Evolutionary conservation across 2,329 filamentous ascomycete genomes (phyloP).

Genomic region (Blumeria graminis): DNA sequence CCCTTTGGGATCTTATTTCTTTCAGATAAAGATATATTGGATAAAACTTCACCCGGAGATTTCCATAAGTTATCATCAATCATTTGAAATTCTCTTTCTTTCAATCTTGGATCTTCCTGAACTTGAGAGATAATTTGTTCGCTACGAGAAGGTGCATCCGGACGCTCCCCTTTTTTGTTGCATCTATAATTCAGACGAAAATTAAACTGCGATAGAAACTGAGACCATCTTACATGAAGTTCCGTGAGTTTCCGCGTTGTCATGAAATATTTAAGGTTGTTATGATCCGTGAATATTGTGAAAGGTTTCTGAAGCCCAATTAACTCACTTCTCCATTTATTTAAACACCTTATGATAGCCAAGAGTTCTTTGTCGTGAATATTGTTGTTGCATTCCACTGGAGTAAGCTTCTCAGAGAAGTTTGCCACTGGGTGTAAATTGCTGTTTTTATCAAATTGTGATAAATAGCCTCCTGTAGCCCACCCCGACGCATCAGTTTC

Average conservation of each 20-base stretch:
- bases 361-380: conserved; percentile 15
- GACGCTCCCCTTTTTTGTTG: not conserved
- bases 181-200: not conserved
- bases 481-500: not conserved
- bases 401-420: conserved; percentile 10
- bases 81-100: not conserved
- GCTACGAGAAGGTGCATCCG: not conserved
- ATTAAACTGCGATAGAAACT: not conserved
- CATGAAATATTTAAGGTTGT: conserved; percentile 3
- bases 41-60: not conserved
- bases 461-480: not conserved
- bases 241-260: not conserved
- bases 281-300: conserved; percentile 2
- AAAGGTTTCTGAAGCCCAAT: not conserved
- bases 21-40: not conserved
- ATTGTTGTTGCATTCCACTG: conserved; percentile 13
- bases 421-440: conserved; percentile 7
- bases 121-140: not conserved
- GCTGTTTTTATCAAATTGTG: not conserved
- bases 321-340: conserved; percentile 3
- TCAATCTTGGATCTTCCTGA: not conserved
- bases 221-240: not conserved
- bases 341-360: conserved; percentile 9
- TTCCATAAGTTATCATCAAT: not conserved
- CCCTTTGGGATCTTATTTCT: not conserved